phyloP scores from a whole-genome alignment of 139 green algal genomes.

The Chlorella sp. region DNA sequence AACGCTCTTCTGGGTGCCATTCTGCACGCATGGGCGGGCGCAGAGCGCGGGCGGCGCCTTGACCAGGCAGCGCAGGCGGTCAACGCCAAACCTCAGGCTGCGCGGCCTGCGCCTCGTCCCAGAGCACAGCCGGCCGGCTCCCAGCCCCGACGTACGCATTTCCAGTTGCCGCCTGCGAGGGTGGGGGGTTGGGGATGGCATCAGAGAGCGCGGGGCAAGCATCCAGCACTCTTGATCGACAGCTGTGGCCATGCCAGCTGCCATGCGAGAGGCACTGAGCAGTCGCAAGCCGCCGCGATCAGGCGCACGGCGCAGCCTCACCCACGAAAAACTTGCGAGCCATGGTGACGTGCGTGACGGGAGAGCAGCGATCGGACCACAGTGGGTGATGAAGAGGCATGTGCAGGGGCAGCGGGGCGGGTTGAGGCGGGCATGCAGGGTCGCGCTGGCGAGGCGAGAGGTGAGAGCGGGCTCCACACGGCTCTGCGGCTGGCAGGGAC shows the following conservation, averaged over 20 bases:
- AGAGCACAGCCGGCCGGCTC: too few relatives aligned
- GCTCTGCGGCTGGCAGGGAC: too few relatives aligned
- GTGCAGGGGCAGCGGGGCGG: too few relatives aligned
- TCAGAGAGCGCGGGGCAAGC: not conserved
- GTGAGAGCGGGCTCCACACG: too few relatives aligned
- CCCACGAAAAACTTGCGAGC: slow-evolving; percentile 35
- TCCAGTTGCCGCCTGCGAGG: slow-evolving; percentile 55
- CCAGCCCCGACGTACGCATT: slow-evolving; percentile 42
- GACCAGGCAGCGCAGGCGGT: not conserved
- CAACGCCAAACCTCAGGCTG: not conserved
- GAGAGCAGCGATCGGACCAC: too few relatives aligned
- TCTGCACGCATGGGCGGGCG: slow-evolving; percentile 38
- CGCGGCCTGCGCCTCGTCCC: not conserved
- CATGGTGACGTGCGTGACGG: slow-evolving; percentile 5
- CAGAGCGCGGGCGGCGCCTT: not conserved
- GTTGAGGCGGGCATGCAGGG: too few relatives aligned
- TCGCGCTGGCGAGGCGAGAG: too few relatives aligned
- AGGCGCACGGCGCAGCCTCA: not conserved
- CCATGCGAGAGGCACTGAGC: not conserved
- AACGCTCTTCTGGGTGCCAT: slow-evolving; percentile 80
- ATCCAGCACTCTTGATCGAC: not conserved
- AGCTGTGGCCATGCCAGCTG: not conserved
- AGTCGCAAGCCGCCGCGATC: not conserved
- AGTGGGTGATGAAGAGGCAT: too few relatives aligned
- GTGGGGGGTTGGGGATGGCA: not conserved